A percentile compares a stretch with the other conserved stretches of the same genome.
These are phyloP conservation scores for Phytophthora niederhauseri DNA, from an alignment of 352 stramenopile species.

Conservation along the genomic window DNA sequence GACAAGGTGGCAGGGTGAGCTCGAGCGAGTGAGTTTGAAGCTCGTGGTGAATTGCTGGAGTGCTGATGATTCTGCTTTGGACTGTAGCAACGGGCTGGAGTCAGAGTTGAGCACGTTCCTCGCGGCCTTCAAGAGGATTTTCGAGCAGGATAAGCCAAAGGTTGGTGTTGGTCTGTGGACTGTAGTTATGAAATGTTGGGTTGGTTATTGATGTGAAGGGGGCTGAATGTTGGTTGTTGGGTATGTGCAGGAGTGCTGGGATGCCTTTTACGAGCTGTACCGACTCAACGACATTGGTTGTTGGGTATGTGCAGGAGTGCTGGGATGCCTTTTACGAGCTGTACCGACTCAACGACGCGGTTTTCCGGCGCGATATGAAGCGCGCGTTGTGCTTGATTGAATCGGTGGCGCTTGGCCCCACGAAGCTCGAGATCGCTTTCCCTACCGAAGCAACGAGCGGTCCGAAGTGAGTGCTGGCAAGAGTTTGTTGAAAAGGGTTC, in stretches of 20 bases:
- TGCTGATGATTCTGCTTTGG: not conserved
- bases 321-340: slow-evolving; percentile 59
- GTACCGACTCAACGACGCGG: slow-evolving; percentile 44
- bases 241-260: slow-evolving; percentile 52
- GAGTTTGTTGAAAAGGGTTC: not conserved
- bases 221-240: not conserved
- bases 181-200: not conserved
- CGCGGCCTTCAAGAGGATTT: slow-evolving; percentile 49
- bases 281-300: slow-evolving; percentile 37
- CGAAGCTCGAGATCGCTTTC: slow-evolving; percentile 61
- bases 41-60: not conserved
- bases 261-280: slow-evolving; percentile 50
- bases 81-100: slow-evolving; percentile 22
- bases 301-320: slow-evolving; percentile 34
- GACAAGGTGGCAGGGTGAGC: slow-evolving; percentile 55
- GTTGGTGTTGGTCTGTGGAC: slow-evolving; percentile 27
- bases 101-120: slow-evolving; percentile 57
- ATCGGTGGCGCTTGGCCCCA: slow-evolving; percentile 50
- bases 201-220: not conserved
- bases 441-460: slow-evolving; percentile 12
- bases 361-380: slow-evolving; percentile 79
- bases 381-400: slow-evolving; percentile 61
- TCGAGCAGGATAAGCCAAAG: slow-evolving; percentile 68
- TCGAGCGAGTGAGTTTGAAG: not conserved
- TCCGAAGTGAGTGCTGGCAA: slow-evolving; percentile 8